Evolutionary conservation across 2,329 filamentous ascomycete species (phyloP), one percentile per base, ranked within the genome.

Genomic region (Dryadomyces quercus-mongolicae): DNA sequence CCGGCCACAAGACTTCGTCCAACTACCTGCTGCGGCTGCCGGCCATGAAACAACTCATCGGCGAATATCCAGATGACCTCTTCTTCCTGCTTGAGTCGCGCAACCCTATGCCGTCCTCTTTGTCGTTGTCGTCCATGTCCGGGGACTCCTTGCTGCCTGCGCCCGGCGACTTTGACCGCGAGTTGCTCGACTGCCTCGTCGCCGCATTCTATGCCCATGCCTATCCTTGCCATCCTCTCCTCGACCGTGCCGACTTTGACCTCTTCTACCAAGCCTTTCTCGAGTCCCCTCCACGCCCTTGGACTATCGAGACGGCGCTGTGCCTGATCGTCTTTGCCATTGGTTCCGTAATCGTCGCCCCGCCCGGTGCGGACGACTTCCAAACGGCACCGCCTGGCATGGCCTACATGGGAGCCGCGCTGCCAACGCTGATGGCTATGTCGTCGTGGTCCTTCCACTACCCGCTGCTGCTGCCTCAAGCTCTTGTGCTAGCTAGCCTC

Each of bases 291-390:
- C 59, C 60, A 2, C 53, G 58, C 1, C 61, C 63, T 38, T 55
- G 58, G 1, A 62, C 57, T 45, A 53, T 65, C 4, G 62, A 63
- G 31, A 61, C 62, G 1, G 65, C 64, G 6, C 56, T 67, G 2
- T 67, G 65, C 53, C 59, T 67, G 54, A 60, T 65, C 16, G 61
- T 67, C 9, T 58, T 66, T 13, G 65, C 65, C 10, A 54, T 67
- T 15, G 64, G 65, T 3, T 60, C 59, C 1, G 61, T 62, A 7
- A 58, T 60, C 5, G 57, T 61, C 5, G 50, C 60, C 1, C 56
- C 62, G 10, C 50, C 57, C 3, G 59, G 59, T 9, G 49, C 56
- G 16, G 56, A 56, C 5, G 51, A 56, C 18, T 61, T 59, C 48
- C 44, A 50, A 5, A 47, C 55, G 10, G 59, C 58, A 31, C 63